Percentiles rank a stretch among this genome's conserved stretches.
Conservation (phyloP, 1,284 basidiomycete genomes). For the Marasmius fiardii region DNA sequence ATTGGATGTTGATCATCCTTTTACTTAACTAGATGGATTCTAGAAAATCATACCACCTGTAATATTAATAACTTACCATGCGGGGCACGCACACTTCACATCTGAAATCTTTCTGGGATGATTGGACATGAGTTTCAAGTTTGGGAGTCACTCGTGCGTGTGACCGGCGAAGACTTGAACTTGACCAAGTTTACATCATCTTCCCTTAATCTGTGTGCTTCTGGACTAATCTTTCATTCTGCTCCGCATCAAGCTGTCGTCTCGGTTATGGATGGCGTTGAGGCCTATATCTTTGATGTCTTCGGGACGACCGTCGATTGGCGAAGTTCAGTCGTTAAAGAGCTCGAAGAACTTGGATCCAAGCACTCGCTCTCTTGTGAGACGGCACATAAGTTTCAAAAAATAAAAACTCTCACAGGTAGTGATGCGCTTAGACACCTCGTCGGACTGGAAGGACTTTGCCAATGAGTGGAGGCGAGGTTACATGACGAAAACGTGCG, state of each 20-base stretch:
- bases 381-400: too few species aligned
- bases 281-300: conserved; percentile 60
- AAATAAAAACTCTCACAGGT: too few species aligned
- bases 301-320: conserved; percentile 67
- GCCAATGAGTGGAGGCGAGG: conserved; percentile 54
- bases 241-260: not conserved
- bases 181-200: too few species aligned
- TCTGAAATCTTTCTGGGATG: too few species aligned
- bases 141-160: not conserved
- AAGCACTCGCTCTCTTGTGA: conserved; percentile 21
- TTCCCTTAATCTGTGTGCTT: too few species aligned
- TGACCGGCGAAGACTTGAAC: too few species aligned
- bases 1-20: too few species aligned
- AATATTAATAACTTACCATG: too few species aligned
- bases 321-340: conserved; percentile 43
- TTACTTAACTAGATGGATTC: too few species aligned
- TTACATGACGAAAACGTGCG: conserved; percentile 47
- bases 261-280: conserved; percentile 30
- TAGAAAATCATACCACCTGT: too few species aligned
- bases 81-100: too few species aligned
- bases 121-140: too few species aligned
- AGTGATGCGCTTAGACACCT: conserved; percentile 7
- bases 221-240: not conserved
- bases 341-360: conserved; percentile 31
- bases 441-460: conserved; percentile 44